Base-by-base conservation (phyloP, 805 yeast species). In the Nakazawaea siamensis region DNA sequence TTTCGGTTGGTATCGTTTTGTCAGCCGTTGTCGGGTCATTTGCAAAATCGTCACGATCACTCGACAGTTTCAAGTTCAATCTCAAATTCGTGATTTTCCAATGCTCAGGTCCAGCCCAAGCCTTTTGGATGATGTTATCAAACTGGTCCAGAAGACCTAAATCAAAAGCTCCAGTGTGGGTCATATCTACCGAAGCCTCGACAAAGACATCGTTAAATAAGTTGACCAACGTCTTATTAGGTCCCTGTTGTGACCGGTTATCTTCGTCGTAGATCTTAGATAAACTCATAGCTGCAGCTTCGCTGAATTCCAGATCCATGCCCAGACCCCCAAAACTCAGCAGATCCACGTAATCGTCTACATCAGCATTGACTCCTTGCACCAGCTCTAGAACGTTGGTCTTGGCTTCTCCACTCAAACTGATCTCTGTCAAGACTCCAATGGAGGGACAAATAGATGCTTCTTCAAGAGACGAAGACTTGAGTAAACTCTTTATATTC, bases 101-200 rank as follows among this genome's bases (percentile, higher is more conserved):
- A 57, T 85, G 94, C 44, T 84, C 90, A 11, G 90, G 82, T 7
- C 97, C 97, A 19, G 94, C 72, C 96, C 97, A 88, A 51, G 76
- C 81, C 21, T 66, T 59, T 10, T 8, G 7, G 56, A 85, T 64
- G 15, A 75, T 68, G 35, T 75, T 76, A 51, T 87, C 95, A 55
- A 86, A 86, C 51, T 85, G 81, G 2, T 87, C 80, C 71, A 73
- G 64, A 31, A 70, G 54, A 39, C 69, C 71, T 20, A 57, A 50
- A 41, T 70, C 55, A 18, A 65, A 60, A 27, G 42, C 48, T 7
- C 23, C 34, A 13, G 27, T 17, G 13, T 37, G 32, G 14, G 43
- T 50, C 4, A 43, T 52, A 13, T 50, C 51, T n/a, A 44, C 48
- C 4, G 40, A 18, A 33, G 42, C 38, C n/a, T 43, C 35, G 5